A percentile compares a stretch with the other conserved stretches of the same genome.
phyloP scores from a whole-genome alignment of 177 flowering plant genomes.

The Telopea speciosissima region DNA sequence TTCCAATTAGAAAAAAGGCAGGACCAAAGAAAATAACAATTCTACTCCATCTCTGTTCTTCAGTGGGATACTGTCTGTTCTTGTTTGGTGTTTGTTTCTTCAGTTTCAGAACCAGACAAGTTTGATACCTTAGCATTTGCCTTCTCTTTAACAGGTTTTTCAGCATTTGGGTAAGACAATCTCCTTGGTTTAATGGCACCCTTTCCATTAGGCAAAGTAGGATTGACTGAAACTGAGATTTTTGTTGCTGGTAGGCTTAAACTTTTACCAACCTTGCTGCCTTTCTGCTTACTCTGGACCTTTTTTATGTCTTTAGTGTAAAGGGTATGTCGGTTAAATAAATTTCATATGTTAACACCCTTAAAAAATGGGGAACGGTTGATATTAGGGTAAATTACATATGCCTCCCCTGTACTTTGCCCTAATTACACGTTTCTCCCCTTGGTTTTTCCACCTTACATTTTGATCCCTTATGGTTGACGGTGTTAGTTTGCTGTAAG shows the following conservation, averaged over 20 bases:
- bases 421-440: no score
- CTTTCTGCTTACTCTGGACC: slow-evolving; percentile 22
- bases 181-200: slow-evolving; percentile 35
- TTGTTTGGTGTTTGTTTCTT: slow-evolving; percentile 16
- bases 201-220: slow-evolving; percentile 34
- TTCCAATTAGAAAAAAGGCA: not conserved
- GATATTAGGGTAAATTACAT: no score
- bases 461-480: no score
- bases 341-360: no score
- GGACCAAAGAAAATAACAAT: not conserved
- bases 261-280: slow-evolving; percentile 38
- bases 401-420: no score
- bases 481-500: no score
- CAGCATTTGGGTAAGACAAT: slow-evolving; percentile 33
- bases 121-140: slow-evolving; percentile 9
- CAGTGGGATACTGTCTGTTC: slow-evolving; percentile 14
- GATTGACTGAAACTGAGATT: slow-evolving; percentile 29
- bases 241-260: slow-evolving; percentile 24
- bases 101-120: slow-evolving; percentile 19
- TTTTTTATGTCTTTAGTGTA: no score
- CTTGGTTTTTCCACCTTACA: no score
- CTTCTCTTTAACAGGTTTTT: slow-evolving; percentile 24
- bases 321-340: no score
- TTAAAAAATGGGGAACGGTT: no score
- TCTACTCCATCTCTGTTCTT: not conserved